A percentile compares a stretch with the other conserved stretches of the same genome.
These are phyloP conservation scores for Zygosaccharomyces siamensis DNA, from an alignment of 805 yeast species.

Conservation along the genomic window DNA sequence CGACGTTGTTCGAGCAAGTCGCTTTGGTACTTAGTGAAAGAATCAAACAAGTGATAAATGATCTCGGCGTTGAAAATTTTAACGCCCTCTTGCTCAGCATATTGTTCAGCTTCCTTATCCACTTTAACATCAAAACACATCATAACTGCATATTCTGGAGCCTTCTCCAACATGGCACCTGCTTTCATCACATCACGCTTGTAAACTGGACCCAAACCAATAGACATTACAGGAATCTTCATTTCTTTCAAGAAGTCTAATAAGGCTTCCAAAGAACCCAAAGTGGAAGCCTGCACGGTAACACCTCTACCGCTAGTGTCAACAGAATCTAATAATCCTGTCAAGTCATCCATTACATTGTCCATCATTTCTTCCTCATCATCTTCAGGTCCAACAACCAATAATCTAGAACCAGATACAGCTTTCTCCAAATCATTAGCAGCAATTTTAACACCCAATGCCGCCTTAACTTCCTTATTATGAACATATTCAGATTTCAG, in stretches of 20 bases:
- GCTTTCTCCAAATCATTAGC: constrained; percentile 98
- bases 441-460: constrained; percentile 96
- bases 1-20: constrained; percentile 86
- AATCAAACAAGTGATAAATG: constrained; percentile 93
- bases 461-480: constrained; percentile 97
- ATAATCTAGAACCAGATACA: constrained; percentile 94
- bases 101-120: constrained; percentile 97
- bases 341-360: constrained; percentile 97
- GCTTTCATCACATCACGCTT: constrained; percentile 99
- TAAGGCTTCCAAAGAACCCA: constrained; percentile 96
- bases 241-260: constrained; percentile 94
- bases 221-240: constrained; percentile 99
- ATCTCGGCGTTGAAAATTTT: constrained; percentile 93
- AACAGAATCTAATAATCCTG: constrained; percentile 89
- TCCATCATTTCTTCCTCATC: constrained; percentile 97
- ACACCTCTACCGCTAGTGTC: constrained; percentile 96
- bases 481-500: constrained; percentile 95
- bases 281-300: constrained; percentile 95
- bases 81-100: constrained; percentile 89
- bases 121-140: constrained; percentile 95
- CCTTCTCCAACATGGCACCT: constrained; percentile 92
- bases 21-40: constrained; percentile 86
- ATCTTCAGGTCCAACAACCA: constrained; percentile 94
- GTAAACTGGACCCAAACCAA: constrained; percentile 96
- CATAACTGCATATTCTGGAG: constrained; percentile 96